Conservation (phyloP, 805 yeast genomes). For the Candida hungchunana region DNA sequence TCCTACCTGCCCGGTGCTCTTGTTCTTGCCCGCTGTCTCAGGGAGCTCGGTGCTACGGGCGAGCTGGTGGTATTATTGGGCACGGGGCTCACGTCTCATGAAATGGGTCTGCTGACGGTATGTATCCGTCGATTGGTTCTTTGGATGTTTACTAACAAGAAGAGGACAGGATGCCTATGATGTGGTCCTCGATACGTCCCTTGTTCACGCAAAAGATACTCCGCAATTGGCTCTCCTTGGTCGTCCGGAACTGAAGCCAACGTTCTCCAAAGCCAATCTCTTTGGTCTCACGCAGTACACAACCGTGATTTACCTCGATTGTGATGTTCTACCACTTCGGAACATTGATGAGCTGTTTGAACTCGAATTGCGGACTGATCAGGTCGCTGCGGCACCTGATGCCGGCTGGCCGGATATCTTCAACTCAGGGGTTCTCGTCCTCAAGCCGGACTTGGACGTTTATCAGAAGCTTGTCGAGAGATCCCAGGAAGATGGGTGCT, state of each 20-base stretch:
- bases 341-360: slow-evolving; percentile 23
- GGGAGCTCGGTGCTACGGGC: slow-evolving; percentile 14
- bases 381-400: slow-evolving; percentile 55
- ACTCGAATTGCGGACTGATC: slow-evolving; percentile 18
- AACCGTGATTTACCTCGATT: slow-evolving; percentile 55
- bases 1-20: slow-evolving; percentile 56
- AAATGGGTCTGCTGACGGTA: slow-evolving; percentile 9
- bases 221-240: slow-evolving; percentile 32
- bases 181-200: slow-evolving; percentile 27
- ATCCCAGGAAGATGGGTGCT: slow-evolving; percentile 25
- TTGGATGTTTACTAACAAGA: not conserved
- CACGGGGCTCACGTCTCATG: slow-evolving; percentile 16
- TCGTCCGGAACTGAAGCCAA: slow-evolving; percentile 49
- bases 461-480: slow-evolving; percentile 36
- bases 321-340: slow-evolving; percentile 52
- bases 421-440: slow-evolving; percentile 68
- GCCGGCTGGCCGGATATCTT: slow-evolving; percentile 87
- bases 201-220: slow-evolving; percentile 19
- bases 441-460: slow-evolving; percentile 45
- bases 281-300: slow-evolving; percentile 44
- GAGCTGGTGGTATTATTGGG: slow-evolving; percentile 24
- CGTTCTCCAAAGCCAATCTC: slow-evolving; percentile 46
- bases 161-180: slow-evolving; percentile 13
- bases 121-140: slow-evolving; percentile 4
- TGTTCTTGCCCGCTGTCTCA: slow-evolving; percentile 40